A percentile compares a stretch with the other conserved stretches of the same genome.
These are phyloP conservation scores for Colletotrichum sp. DNA, from an alignment of 2,329 filamentous ascomycete genomes.

Conservation along the genomic window DNA sequence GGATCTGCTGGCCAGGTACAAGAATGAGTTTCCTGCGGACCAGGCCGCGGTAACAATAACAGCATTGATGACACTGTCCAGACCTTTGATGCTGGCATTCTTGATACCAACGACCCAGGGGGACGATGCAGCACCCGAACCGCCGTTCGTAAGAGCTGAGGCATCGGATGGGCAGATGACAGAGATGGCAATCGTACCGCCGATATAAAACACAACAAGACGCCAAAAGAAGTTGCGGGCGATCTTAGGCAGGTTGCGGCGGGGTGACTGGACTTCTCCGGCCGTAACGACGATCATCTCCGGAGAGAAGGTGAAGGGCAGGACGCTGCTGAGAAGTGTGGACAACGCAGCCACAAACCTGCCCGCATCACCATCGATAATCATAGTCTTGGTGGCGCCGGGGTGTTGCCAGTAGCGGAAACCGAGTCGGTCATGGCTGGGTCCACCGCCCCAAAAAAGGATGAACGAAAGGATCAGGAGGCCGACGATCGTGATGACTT, in stretches of 20 bases:
- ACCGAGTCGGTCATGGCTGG: conserved; percentile 22
- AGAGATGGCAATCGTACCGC: conserved; percentile 56
- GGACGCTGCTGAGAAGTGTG: conserved; percentile 14
- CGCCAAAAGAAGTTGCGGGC: conserved; percentile 29
- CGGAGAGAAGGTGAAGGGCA: conserved; percentile 24
- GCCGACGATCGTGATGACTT: conserved; percentile 57
- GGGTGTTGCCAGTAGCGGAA: conserved; percentile 17
- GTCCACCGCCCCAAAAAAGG: conserved; percentile 19
- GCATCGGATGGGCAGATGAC: conserved; percentile 59
- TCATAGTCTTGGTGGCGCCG: background rate
- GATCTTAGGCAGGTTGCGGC: conserved; percentile 39
- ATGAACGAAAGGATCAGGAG: conserved; percentile 68
- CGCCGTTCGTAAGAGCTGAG: conserved; percentile 35
- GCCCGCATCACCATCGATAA: conserved; percentile 23
- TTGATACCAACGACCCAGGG: conserved; percentile 56
- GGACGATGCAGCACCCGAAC: conserved; percentile 41
- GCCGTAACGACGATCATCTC: conserved; percentile 25
- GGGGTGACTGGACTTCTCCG: conserved; percentile 43
- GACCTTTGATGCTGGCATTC: conserved; percentile 56
- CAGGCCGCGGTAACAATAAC: conserved; percentile 57
- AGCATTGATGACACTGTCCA: conserved; percentile 59
- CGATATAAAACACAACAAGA: conserved; percentile 46
- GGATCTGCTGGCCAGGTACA: conserved; percentile 60
- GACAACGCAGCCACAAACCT: background rate
- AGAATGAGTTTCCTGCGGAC: conserved; percentile 54